A percentile compares a stretch with the other conserved stretches of the same genome.
phyloP scores from a whole-genome alignment of 1,284 basidiomycete species.

The Termitomyces sp. region DNA sequence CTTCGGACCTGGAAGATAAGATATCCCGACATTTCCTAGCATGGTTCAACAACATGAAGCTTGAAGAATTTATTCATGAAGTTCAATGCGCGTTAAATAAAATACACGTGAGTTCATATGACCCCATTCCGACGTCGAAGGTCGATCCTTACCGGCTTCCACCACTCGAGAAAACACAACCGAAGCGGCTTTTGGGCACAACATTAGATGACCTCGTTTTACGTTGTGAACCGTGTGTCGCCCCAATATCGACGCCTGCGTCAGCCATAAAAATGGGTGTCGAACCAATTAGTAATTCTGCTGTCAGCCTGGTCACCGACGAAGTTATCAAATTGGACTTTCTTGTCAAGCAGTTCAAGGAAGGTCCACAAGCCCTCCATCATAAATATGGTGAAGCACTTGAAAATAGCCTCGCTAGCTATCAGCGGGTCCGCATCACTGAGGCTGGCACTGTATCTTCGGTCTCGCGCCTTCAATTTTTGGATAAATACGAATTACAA shows the following conservation, averaged over 20 bases:
- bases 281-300: not conserved
- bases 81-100: not conserved
- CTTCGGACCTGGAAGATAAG: not conserved
- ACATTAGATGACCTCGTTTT: not conserved
- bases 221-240: not conserved
- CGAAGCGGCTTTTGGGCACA: not conserved
- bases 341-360: not conserved
- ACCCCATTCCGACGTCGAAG: not conserved
- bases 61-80: not conserved
- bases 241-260: not conserved
- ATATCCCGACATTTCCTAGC: not conserved
- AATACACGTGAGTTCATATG: not conserved
- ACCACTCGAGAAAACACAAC: not conserved
- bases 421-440: not conserved
- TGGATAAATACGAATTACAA: not conserved
- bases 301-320: not conserved
- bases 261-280: not conserved
- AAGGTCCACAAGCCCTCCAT: not conserved
- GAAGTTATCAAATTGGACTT: not conserved
- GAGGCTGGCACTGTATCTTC: not conserved
- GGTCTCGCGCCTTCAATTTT: not conserved
- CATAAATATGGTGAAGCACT: not conserved
- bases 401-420: not conserved
- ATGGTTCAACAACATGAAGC: conserved; percentile 5
- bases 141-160: not conserved